A percentile compares a stretch with the other conserved stretches of the same genome.
phyloP scores from a whole-genome alignment of 805 yeast genomes.

The Cephaloascus albidus region DNA sequence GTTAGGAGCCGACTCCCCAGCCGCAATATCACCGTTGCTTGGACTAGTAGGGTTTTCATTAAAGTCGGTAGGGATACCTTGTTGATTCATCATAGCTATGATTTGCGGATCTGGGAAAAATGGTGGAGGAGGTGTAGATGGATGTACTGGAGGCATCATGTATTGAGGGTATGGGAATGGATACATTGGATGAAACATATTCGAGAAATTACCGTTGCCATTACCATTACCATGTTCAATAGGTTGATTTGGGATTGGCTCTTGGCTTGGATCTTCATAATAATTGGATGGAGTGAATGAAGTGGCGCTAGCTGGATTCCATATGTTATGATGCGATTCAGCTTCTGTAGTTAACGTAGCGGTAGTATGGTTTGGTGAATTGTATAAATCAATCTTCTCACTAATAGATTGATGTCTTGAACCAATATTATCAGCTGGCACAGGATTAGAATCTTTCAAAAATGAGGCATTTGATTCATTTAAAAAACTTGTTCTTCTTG shows the following conservation, averaged over 20 bases:
- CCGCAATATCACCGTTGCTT: conserved; percentile 1
- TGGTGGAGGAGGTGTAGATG: conserved; percentile 19
- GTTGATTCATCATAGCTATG: not conserved
- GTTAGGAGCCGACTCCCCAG: conserved; percentile 1
- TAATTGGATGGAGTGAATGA: conserved; percentile 40
- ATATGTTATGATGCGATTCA: conserved; percentile 31
- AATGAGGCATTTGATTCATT: conserved; percentile 14
- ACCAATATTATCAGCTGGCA: conserved; percentile 8
- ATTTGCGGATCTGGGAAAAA: conserved; percentile 11
- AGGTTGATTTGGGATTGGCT: too few relatives aligned
- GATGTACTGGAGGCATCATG: conserved; percentile 18
- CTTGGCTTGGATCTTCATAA: conserved; percentile 3
- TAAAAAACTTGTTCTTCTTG: conserved; percentile 44
- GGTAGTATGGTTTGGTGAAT: conserved; percentile 35
- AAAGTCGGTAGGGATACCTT: not conserved
- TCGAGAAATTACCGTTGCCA: conserved; percentile 15
- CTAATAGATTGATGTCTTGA: conserved; percentile 45
- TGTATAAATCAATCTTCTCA: conserved; percentile 56
- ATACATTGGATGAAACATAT: conserved; percentile 11
- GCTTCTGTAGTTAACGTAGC: conserved; percentile 24
- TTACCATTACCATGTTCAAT: conserved; percentile 11
- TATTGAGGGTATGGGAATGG: conserved; percentile 23
- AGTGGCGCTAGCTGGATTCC: conserved; percentile 62
- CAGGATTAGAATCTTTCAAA: conserved; percentile 11
- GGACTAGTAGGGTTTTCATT: not conserved